phyloP scores from a whole-genome alignment of 106 monocot species.

The Platanthera zijinensis region DNA sequence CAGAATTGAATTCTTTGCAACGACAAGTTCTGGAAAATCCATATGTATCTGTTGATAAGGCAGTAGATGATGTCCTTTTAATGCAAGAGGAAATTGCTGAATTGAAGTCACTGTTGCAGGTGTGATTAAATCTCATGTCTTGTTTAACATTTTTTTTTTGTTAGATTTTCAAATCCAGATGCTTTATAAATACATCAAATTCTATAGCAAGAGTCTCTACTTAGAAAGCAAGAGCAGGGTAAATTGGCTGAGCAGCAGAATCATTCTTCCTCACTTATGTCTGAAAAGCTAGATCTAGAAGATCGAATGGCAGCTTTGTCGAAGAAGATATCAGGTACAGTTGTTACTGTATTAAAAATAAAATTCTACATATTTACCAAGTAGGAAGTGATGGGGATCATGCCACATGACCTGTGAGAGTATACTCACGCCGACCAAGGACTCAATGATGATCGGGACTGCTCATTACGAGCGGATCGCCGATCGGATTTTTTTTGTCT shows the following conservation, averaged over 20 bases:
- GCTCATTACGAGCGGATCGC: too few relatives aligned
- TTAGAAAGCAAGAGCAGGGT: slow-evolving; percentile 68
- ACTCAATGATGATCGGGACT: too few relatives aligned
- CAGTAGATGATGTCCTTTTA: slow-evolving; percentile 32
- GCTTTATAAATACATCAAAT: slow-evolving; percentile 9
- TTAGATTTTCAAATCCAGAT: slow-evolving; percentile 6
- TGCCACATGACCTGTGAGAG: too few relatives aligned
- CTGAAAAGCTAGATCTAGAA: slow-evolving; percentile 80
- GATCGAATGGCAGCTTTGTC: slow-evolving; percentile 45
- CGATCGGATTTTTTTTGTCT: too few relatives aligned
- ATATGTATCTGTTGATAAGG: slow-evolving; percentile 26
- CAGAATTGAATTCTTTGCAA: slow-evolving; percentile 77
- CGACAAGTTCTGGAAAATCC: slow-evolving; percentile 47
- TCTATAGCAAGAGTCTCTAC: slow-evolving; percentile 37
- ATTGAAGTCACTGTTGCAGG: slow-evolving; percentile 65
- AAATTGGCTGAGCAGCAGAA: slow-evolving; percentile 56
- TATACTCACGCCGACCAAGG: too few relatives aligned
- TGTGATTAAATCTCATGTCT: slow-evolving; percentile 7
- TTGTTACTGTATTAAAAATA: background rate
- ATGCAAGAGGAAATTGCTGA: slow-evolving; percentile 71
- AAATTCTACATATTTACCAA: background rate
- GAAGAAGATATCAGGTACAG: slow-evolving; percentile 64
- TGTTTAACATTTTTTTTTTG: background rate
- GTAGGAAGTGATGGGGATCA: too few relatives aligned
- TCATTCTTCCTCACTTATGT: slow-evolving; percentile 37